phyloP scores from a whole-genome alignment of 1,139 yeast genomes.

The Blastobotrys persicus region DNA sequence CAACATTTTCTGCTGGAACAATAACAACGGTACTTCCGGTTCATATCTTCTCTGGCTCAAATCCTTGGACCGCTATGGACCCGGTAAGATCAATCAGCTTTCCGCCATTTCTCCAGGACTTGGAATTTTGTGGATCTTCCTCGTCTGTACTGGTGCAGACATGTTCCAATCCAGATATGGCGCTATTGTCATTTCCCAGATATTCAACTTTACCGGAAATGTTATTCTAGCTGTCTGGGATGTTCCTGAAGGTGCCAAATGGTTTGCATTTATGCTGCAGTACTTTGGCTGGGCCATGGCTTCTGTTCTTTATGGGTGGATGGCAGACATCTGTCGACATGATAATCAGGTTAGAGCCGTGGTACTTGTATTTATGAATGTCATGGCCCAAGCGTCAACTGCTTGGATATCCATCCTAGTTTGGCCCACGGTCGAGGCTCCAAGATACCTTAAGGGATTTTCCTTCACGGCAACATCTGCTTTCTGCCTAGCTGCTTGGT shows the following conservation, averaged over 20 bases:
- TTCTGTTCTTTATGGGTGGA: constrained; percentile 42
- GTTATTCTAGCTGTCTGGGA: constrained; percentile 48
- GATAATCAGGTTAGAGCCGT: constrained; percentile 44
- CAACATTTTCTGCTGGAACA: constrained; percentile 41
- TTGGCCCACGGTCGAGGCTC: constrained; percentile 54
- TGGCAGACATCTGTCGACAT: constrained; percentile 38
- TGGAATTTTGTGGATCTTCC: constrained; percentile 44
- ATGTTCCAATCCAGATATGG: constrained; percentile 47
- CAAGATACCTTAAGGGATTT: constrained; percentile 51
- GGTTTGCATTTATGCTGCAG: constrained; percentile 49
- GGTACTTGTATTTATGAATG: constrained; percentile 42
- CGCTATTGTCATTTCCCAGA: constrained; percentile 40
- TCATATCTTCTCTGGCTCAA: constrained; percentile 37
- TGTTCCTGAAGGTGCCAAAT: constrained; percentile 45
- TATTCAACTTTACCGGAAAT: constrained; percentile 45
- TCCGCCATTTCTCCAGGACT: constrained; percentile 49
- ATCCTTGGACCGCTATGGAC: constrained; percentile 34
- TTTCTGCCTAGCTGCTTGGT: constrained; percentile 51
- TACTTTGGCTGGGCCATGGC: constrained; percentile 40
- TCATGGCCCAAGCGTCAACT: constrained; percentile 44
- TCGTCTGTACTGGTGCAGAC: constrained; percentile 43
- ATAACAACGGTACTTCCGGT: constrained; percentile 44
- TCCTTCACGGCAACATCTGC: constrained; percentile 54
- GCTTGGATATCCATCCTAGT: constrained; percentile 43
- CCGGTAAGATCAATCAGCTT: constrained; percentile 43